These are phyloP conservation scores for Sambucus nigra DNA, from an alignment of 129 eudicot genomes.

Conservation along the genomic window DNA sequence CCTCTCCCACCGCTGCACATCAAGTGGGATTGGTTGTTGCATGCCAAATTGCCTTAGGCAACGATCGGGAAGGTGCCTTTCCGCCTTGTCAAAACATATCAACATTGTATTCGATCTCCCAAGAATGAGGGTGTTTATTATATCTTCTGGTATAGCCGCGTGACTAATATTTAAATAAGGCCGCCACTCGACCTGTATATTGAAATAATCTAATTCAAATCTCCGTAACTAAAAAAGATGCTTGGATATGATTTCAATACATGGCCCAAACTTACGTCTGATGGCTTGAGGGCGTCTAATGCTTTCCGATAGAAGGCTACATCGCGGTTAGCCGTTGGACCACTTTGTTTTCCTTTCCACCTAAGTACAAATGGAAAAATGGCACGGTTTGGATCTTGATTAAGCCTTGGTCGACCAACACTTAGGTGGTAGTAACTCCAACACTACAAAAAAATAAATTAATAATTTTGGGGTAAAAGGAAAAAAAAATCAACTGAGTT, in stretches of 20 bases:
- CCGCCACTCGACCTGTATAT: constrained; percentile 77
- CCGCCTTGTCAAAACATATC: constrained; percentile 95
- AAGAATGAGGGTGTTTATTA: constrained; percentile 50
- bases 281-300: constrained; percentile 65
- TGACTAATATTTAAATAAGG: constrained; percentile 57
- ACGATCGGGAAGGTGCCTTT: constrained; percentile 96
- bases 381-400: constrained; percentile 75
- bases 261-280: constrained; percentile 85
- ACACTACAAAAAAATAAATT: constrained; percentile 51
- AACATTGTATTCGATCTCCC: constrained; percentile 95
- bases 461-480: too few relatives aligned
- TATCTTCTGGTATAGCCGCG: constrained; percentile 53
- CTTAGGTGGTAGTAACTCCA: constrained; percentile 95
- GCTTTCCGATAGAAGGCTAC: constrained; percentile 88
- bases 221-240: background rate
- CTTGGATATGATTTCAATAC: background rate
- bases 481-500: too few relatives aligned
- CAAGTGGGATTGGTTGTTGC: constrained; percentile 72
- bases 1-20: constrained; percentile 85
- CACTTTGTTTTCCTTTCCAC: constrained; percentile 96
- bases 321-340: constrained; percentile 87
- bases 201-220: background rate
- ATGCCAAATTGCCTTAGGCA: constrained; percentile 82
- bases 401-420: constrained; percentile 89
- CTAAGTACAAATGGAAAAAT: constrained; percentile 89